Evolutionary conservation across 2,329 filamentous ascomycete genomes (phyloP), one percentile per base, ranked within the genome.

Genomic region (Pseudogymnoascus sp.): DNA sequence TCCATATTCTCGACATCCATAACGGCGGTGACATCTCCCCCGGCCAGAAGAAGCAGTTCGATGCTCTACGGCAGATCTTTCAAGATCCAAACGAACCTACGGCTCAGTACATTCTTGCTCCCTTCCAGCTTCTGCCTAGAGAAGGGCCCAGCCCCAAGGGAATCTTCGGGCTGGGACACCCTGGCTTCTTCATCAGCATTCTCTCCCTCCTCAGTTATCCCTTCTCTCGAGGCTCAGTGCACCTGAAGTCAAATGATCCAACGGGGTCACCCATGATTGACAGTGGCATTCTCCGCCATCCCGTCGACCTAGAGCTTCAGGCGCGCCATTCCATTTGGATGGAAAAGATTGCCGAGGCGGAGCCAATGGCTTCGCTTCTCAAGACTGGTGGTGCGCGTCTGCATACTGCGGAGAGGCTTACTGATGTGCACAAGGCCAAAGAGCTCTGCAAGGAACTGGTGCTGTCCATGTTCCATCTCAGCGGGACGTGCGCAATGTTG

Each of bases 231-330:
- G 79, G 78, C 1, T 73, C 64, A 14, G 67, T 77, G 0, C 78
- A 80, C 63, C 75, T 80, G 49, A 65, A 65, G 0, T 78, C 76
- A 0, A 45, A 74, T 0, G 70, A 78, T 49, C 70, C 74, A 0
- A 67, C 67, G 0, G 69, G 65, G 1, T 66, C 73, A 12, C 78
- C 79, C 0, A 45, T 64, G 1, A 78, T 81, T 61, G 76, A 81
- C 66, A 74, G 76, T 0, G 72, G 71, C 8, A 79, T 78, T 38
- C 70, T 80, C 16, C 72, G 74, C 6, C 75, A 81, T 62, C 76
- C 79, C 0, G 67, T 78, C 2, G 79, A 81, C 62, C 62, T 75
- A 4, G 73, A 79, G 41, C 64, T 80, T 7, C 67, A 77, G 0
- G 74, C 76, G 0, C 70, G 73, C 4, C 72, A 75, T 37, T 63